Evolutionary conservation across 2,329 filamentous ascomycete genomes (phyloP), one percentile per base, ranked within the genome.

Genomic region (Rhynchosporium agropyri): DNA sequence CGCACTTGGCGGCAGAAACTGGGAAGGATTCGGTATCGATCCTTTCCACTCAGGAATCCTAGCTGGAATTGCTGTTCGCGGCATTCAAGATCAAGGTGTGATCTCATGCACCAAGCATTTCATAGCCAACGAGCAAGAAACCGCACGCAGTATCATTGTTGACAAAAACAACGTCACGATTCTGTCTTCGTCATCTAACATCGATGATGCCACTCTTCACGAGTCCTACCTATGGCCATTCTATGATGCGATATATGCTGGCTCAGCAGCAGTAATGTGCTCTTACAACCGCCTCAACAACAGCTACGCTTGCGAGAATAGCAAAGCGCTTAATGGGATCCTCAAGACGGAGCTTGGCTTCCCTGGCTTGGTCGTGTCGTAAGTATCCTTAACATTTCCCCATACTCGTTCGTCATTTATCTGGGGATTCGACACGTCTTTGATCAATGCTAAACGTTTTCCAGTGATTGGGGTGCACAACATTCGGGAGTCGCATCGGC

Each of bases 211-310:
- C 36, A 87, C 88, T 0, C 73, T 91, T 66, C 89, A 92, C 70
- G 89, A 92, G 75, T 77, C 96, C 0, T 96, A 96, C 71, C 81
- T 88, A 0, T 96, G 92, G 91, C 91, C 92, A 0, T 96, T 96
- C 74, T 88, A 86, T n/a, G 89, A 95, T 68, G 89, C 86, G 9
- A 80, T 96, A n/a, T 84, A 83, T 60, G 90, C 88, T 4, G 90
- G 91, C 28, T 90, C 92, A 0, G 90, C 84, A 0, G 85, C 84
- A 4, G 82, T 93, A 54, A 96, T 96, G 92, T 95, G 90, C 72
- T 86, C 88, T 0, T 96, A 96, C 70, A 88, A 90, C 66, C 83
- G 83, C 79, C 81, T 90, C 65, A 91, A 91, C 73, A 86, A 87
- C 61, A 86, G 83, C 31, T 82, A 88, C 62, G 85, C 84, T 1